Evolutionary conservation across 805 yeast species (phyloP).

Genomic region (Citeromyces nyonsensis): DNA sequence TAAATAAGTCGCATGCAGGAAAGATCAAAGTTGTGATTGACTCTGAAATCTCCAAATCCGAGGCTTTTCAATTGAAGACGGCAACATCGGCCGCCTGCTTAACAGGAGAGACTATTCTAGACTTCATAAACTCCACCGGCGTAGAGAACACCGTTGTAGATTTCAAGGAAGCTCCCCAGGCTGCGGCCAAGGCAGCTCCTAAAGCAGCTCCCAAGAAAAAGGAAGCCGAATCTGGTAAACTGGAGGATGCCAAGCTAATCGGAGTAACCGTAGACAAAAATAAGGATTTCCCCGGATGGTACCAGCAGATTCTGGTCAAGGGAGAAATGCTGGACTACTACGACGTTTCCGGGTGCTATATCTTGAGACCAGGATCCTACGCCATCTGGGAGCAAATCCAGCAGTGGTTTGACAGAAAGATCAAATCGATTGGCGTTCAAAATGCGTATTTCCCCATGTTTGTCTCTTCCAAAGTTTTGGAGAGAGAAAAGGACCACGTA

Average conservation of each 20-base stretch:
- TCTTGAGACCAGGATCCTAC: slow-evolving; percentile 91
- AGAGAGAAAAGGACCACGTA: slow-evolving; percentile 95
- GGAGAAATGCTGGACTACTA: slow-evolving; percentile 98
- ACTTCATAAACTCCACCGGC: slow-evolving; percentile 29
- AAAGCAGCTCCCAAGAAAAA: slow-evolving; percentile 10
- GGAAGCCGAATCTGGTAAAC: slow-evolving; percentile 25
- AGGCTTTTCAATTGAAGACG: slow-evolving; percentile 27
- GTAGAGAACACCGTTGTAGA: slow-evolving; percentile 41
- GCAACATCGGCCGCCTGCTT: slow-evolving; percentile 35
- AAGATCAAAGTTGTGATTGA: slow-evolving; percentile 50
- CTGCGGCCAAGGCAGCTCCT: slow-evolving; percentile 8
- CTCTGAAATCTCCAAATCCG: slow-evolving; percentile 25
- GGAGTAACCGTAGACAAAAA: slow-evolving; percentile 94
- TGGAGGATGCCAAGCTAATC: slow-evolving; percentile 78
- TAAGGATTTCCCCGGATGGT: slow-evolving; percentile 92
- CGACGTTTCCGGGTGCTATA: slow-evolving; percentile 97
- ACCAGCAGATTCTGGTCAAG: slow-evolving; percentile 88
- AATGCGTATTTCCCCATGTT: slow-evolving; percentile 98
- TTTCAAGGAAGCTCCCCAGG: slow-evolving; percentile 22
- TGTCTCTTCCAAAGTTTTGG: slow-evolving; percentile 82
- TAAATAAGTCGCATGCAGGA: slow-evolving; percentile 30
- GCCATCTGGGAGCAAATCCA: slow-evolving; percentile 91
- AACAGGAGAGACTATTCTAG: slow-evolving; percentile 27
- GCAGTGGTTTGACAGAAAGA: slow-evolving; percentile 64
- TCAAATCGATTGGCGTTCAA: slow-evolving; percentile 81